phyloP scores from a whole-genome alignment of 805 yeast species.

The Suhomyces sp. region DNA sequence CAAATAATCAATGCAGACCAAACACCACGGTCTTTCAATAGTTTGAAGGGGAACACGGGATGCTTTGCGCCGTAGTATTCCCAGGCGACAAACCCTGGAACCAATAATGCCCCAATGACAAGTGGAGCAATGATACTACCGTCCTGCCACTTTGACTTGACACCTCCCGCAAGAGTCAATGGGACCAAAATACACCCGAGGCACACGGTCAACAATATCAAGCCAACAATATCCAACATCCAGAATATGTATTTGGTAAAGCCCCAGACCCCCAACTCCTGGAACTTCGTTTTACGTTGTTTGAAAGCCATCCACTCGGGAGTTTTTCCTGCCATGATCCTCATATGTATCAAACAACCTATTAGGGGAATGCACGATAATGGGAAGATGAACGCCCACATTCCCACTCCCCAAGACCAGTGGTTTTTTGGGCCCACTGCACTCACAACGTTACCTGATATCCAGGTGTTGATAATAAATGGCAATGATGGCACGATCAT shows the following conservation, averaged over 20 bases:
- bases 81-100: constrained; percentile 14
- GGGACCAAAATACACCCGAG: constrained; percentile 36
- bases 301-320: constrained; percentile 15
- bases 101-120: constrained; percentile 12
- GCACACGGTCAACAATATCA: constrained; percentile 29
- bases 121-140: constrained; percentile 10
- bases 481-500: constrained; percentile 15
- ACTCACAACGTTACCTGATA: constrained; percentile 16
- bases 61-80: constrained; percentile 12
- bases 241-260: constrained; percentile 15
- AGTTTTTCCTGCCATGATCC: constrained; percentile 14
- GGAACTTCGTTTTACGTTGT: constrained; percentile 11
- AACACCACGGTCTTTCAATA: constrained; percentile 16
- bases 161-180: constrained; percentile 30
- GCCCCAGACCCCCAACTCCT: constrained; percentile 19
- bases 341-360: constrained; percentile 14
- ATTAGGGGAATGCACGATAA: constrained; percentile 16
- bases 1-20: constrained; percentile 15
- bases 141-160: constrained; percentile 12
- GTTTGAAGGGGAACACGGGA: constrained; percentile 14
- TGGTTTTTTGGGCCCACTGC: constrained; percentile 8
- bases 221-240: constrained; percentile 37
- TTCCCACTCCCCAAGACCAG: constrained; percentile 20
- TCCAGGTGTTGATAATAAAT: constrained; percentile 19
- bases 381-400: constrained; percentile 23